phyloP scores from a whole-genome alignment of 176 grass and related monocot genomes.

The Carex littledalei region DNA sequence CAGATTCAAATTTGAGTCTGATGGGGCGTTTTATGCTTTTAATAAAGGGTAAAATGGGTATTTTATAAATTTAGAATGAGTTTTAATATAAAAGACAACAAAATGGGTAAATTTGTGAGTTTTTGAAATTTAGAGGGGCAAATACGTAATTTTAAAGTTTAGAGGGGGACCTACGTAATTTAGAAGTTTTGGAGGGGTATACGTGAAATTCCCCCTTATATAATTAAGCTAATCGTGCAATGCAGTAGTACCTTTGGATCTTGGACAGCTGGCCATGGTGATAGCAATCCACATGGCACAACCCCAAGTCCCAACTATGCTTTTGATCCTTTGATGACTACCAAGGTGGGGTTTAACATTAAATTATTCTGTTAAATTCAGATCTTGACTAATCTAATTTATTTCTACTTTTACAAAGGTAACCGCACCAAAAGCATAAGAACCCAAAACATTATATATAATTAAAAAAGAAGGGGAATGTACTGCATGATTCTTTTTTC shows the following conservation, averaged over 20 bases:
- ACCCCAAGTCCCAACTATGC: conserved; percentile 14
- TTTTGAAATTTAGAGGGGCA: too few relatives aligned
- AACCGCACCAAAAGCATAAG: not conserved
- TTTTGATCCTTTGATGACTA: conserved; percentile 4
- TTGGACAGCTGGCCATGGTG: conserved; percentile 8
- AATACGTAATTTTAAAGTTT: too few relatives aligned
- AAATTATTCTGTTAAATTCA: not conserved
- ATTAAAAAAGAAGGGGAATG: not conserved
- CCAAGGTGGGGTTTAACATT: not conserved
- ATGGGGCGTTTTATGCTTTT: too few relatives aligned
- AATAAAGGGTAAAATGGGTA: too few relatives aligned
- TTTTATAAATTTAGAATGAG: too few relatives aligned
- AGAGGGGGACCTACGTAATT: too few relatives aligned
- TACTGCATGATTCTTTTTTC: not conserved
- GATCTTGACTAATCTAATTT: not conserved
- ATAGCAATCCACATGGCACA: conserved; percentile 22
- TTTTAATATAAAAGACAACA: too few relatives aligned
- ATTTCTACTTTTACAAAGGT: not conserved
- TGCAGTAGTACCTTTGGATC: conserved; percentile 8
- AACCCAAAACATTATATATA: not conserved
- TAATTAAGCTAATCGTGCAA: not conserved
- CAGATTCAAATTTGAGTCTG: too few relatives aligned
- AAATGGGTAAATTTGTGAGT: too few relatives aligned
- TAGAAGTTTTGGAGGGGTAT: too few relatives aligned
- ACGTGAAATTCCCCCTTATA: not conserved